These are phyloP conservation scores for Anaeramoeba flamelloides DNA, from an alignment of 78 protist species.

Conservation along the genomic window DNA sequence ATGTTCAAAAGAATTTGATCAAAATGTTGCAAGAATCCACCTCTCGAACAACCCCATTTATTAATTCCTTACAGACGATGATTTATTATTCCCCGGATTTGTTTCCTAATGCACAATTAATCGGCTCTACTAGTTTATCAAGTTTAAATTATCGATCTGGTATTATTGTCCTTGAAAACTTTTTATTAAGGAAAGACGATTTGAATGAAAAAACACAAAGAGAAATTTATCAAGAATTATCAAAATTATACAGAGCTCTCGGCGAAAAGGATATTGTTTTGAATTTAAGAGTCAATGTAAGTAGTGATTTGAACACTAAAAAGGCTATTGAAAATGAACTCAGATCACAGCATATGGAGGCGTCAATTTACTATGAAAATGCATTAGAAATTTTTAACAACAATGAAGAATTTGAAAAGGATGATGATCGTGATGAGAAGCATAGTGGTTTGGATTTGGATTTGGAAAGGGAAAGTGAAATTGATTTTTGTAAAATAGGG, in stretches of 20 bases:
- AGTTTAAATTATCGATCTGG: not conserved
- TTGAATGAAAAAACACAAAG: not conserved
- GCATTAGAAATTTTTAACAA: not conserved
- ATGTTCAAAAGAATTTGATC: not conserved
- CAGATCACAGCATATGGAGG: too few relatives aligned
- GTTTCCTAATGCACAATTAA: not conserved
- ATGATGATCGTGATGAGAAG: not conserved
- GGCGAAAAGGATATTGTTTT: not conserved
- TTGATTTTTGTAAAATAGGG: not conserved
- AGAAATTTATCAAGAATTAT: not conserved
- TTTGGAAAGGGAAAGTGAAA: not conserved
- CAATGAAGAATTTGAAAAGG: not conserved
- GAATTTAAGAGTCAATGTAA: not conserved
- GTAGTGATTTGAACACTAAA: not conserved
- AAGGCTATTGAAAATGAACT: not conserved
- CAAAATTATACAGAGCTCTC: not conserved
- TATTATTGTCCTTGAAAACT: not conserved
- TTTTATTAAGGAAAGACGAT: not conserved
- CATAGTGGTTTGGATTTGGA: not conserved
- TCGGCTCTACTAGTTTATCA: not conserved
- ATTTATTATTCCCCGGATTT: not conserved
- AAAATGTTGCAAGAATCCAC: not conserved
- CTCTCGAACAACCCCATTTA: not conserved
- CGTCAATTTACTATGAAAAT: not conserved
- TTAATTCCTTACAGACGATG: not conserved